Evolutionary conservation across 192 early-diverging fungal genomes (phyloP), one percentile per base, ranked within the genome.

Genomic region (Podila epigama): DNA sequence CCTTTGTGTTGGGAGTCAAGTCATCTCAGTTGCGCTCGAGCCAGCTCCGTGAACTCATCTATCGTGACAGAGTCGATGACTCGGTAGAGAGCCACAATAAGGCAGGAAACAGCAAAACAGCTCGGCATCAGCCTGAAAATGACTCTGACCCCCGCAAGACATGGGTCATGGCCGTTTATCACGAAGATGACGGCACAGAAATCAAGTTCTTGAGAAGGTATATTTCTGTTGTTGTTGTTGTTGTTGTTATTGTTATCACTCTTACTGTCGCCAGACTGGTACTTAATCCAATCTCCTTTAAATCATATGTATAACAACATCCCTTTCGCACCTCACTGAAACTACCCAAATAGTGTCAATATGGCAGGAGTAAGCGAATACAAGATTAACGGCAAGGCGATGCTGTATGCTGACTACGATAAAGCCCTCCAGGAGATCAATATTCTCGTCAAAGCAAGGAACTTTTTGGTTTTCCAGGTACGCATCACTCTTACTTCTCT

Each of bases 401-500:
- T 97, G 9, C 79, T 87, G 5, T 93, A 88, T 81, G 77, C 83
- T 4, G 79, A 85, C n/a, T 99, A 99, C 84, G 92, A 89, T 69
- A 69, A 81, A 27, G 67, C 82, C 0, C 82, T 99, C 25, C 95
- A 96, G 71, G 69, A 86, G 44, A 89, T 97, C 80, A 95, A 96
- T 61, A 97, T 99, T 57, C 82, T 98, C 18, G 91, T 98, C 62
- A 97, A 95, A 68, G 96, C 97, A 1, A 86, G 91, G 37, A 99
- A 99, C 81, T 99, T 99, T 85, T 84, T 99, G 51, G 98, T 99
- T 4, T 98, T 99, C 70, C 96, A 98, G 77, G 81, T 83, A 75
- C 13, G 11, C 0, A 16, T 34, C n/a, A n/a, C n/a, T n/a, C n/a
- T 34, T 79, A 69, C 81, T 40, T 44, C 55, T 84, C 9, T 5